Conservation (phyloP, 1,284 basidiomycete genomes). For the Thelephora terrestris region DNA sequence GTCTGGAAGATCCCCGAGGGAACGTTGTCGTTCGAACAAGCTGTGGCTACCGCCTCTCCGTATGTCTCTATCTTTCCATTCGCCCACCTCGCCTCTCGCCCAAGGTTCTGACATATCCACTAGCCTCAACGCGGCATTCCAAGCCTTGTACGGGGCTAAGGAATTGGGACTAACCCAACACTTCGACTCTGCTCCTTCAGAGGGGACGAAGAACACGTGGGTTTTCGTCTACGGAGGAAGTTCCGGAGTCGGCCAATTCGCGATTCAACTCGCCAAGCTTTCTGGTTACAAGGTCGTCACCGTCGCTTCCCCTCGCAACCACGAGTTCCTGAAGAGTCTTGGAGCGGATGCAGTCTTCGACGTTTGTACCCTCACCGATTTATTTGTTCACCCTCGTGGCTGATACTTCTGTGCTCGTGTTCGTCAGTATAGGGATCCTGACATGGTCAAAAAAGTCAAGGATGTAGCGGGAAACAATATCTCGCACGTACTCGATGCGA, state of each 20-base stretch:
- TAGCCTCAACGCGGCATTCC: conserved; percentile 25
- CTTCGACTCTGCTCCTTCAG: neutral
- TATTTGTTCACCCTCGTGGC: neutral
- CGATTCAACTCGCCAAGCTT: conserved; percentile 31
- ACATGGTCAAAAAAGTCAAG: conserved; percentile 17
- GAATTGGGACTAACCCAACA: conserved; percentile 17
- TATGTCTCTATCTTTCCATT: conserved; percentile 13
- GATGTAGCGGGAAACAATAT: conserved; percentile 14
- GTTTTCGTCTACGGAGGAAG: conserved; percentile 23
- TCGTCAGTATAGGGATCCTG: conserved; percentile 17
- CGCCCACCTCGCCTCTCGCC: too few relatives aligned
- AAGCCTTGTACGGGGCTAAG: conserved; percentile 22
- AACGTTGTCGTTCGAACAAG: conserved; percentile 23
- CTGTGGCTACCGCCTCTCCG: conserved; percentile 28
- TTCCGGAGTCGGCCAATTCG: conserved; percentile 30
- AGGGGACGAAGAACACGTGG: conserved; percentile 14
- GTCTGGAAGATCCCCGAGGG: conserved; percentile 23
- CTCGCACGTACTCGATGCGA: conserved; percentile 15
- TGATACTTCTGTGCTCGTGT: neutral
- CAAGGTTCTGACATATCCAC: too few relatives aligned
- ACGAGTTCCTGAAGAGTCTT: conserved; percentile 25
- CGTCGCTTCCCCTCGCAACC: conserved; percentile 29
- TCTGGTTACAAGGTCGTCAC: conserved; percentile 32
- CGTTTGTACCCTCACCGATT: conserved; percentile 7
- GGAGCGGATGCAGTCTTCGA: conserved; percentile 33